A percentile compares a stretch with the other conserved stretches of the same genome.
Conservation (phyloP, 345 rosid genomes). For the Euphorbia peplus region DNA sequence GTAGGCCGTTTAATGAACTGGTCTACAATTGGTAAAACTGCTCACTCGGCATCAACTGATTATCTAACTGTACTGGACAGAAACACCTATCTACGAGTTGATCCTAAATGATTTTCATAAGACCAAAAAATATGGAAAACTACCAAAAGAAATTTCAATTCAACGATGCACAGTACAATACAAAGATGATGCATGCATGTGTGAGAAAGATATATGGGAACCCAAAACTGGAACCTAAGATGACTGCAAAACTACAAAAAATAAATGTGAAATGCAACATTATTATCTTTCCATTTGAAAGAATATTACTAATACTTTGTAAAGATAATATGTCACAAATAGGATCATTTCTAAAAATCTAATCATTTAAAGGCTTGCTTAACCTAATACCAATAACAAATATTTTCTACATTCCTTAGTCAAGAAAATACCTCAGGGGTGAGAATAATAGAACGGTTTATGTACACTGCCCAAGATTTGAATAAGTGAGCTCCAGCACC, state of each 20-base stretch:
- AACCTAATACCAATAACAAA: neutral
- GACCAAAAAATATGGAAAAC: neutral
- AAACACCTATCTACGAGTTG: neutral
- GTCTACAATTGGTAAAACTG: neutral
- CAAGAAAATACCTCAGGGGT: slow-evolving; percentile 67
- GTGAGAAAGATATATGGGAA: neutral
- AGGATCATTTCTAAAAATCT: neutral
- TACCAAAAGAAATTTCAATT: neutral
- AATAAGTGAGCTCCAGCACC: slow-evolving; percentile 78
- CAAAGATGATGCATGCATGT: neutral
- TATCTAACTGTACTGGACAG: neutral
- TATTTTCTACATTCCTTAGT: neutral
- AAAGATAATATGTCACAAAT: neutral
- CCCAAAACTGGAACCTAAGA: neutral
- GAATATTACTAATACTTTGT: neutral
- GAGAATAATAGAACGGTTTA: slow-evolving; percentile 74
- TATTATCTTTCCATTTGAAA: neutral
- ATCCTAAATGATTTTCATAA: neutral
- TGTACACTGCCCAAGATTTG: slow-evolving; percentile 66
- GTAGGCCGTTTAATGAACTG: neutral
- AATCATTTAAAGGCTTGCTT: neutral
- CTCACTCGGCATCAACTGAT: neutral
- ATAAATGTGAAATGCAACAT: neutral
- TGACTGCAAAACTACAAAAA: neutral
- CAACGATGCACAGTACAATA: neutral